Evolutionary conservation across 1,284 basidiomycete species (phyloP).

Genomic region (Hortiboletus rubellus): DNA sequence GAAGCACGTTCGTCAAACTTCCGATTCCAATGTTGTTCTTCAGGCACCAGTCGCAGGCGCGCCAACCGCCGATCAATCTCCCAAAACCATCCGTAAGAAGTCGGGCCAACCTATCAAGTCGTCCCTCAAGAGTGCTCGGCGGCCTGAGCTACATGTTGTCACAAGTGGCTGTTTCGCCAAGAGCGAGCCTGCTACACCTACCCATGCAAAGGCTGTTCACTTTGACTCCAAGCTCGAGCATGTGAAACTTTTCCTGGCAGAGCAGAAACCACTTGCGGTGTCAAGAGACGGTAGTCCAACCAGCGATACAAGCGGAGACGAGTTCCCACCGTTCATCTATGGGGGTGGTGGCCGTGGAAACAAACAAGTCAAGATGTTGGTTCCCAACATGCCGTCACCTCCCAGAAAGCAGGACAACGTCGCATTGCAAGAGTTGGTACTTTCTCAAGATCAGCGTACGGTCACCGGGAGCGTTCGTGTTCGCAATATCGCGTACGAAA

Average conservation of each 20-base stretch:
- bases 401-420: constrained; percentile 44
- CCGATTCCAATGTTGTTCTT: constrained; percentile 36
- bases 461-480: constrained; percentile 77
- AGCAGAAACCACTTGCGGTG: constrained; percentile 93
- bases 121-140: constrained; percentile 76
- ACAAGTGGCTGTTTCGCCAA: constrained; percentile 48
- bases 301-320: constrained; percentile 75
- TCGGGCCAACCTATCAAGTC: constrained; percentile 92
- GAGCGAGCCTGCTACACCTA: constrained; percentile 62
- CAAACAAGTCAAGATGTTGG: constrained; percentile 48
- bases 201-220: constrained; percentile 80
- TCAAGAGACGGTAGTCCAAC: constrained; percentile 89
- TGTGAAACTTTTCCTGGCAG: constrained; percentile 90
- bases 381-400: constrained; percentile 52
- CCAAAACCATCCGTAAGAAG: constrained; percentile 67
- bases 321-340: constrained; percentile 65
- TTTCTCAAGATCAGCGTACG: constrained; percentile 61
- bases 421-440: constrained; percentile 51
- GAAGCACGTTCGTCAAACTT: constrained; percentile 37
- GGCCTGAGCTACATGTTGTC: constrained; percentile 50
- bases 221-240: constrained; percentile 91
- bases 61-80: constrained; percentile 13
- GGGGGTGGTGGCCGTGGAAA: constrained; percentile 44
- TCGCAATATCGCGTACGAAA: constrained; percentile 85
- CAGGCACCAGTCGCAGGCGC: constrained; percentile 18